Base-by-base conservation (phyloP, 345 rosid genomes). In the Pugionium dolabratum region DNA sequence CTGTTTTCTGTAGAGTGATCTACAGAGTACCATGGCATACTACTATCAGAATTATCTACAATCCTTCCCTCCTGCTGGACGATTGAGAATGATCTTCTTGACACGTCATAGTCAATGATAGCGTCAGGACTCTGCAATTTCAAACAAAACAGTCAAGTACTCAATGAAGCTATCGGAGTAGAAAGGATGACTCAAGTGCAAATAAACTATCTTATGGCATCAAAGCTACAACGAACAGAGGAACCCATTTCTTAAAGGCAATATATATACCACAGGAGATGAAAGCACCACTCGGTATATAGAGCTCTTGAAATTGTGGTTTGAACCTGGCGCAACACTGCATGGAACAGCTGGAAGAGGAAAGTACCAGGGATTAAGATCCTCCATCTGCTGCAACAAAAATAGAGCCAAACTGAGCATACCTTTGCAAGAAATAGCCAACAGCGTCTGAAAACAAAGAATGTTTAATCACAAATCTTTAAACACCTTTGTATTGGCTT, bases 301-400 rank as follows among this genome's bases (percentile, higher is more conserved):
- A 35, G 86, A 75, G 64, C 65, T 83, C 76, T 40, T 76, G 70
- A 89, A 92, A 67, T 84, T 81, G 52, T 86, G 96, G 82, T 92
- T 92, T 52, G 96, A 87, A 39, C 95, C 96, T 7, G 96, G 95
- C 29, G 64, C 75, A 3, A 89, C 71, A 72, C 80, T 80, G 62
- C 91, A 82, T 10, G 65, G 34, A 74, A 69, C 70, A 72, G 86
- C 70, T 59, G 95, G 95, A 63, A 92, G 52, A 46, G 98, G 98
- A 53, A 92, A 92, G 77, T 79, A 76, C 98, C 96, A 92, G 2
- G 91, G 95, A 67, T 79, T 67, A 62, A 92, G 86, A 80, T 85
- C 79, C 71, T 56, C 75, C 72, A 79, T 33, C 39, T 47, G 33
- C 77, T 73, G 42, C n/a, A n/a, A n/a, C 62, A 44, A 52, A 51